Percentiles rank a stretch among this genome's conserved stretches.
These are phyloP conservation scores for Bauhinia variegata DNA, from an alignment of 306 rosid species.

Conservation along the genomic window DNA sequence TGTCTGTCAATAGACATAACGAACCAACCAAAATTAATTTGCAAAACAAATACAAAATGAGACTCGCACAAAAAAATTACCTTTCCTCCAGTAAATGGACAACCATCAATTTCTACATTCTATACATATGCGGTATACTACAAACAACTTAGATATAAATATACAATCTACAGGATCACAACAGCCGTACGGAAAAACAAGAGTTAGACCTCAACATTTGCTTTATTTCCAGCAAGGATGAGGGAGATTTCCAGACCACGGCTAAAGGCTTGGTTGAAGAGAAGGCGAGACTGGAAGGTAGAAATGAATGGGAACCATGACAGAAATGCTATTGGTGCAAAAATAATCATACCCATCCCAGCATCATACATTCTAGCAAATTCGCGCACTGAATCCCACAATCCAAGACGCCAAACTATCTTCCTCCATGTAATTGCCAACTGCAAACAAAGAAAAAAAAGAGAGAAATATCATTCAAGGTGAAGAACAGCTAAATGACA, in stretches of 20 bases:
- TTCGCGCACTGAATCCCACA: constrained; percentile 96
- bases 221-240: constrained; percentile 97
- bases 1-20: not conserved
- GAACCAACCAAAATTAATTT: constrained; percentile 11
- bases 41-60: constrained; percentile 24
- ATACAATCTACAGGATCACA: constrained; percentile 21
- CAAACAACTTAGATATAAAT: constrained; percentile 36
- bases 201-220: constrained; percentile 65
- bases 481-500: too few relatives aligned
- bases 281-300: constrained; percentile 95
- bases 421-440: constrained; percentile 85
- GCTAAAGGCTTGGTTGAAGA: constrained; percentile 96
- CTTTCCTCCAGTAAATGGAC: constrained; percentile 20
- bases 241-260: constrained; percentile 96
- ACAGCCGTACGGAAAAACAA: not conserved
- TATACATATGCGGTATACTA: not conserved
- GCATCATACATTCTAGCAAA: constrained; percentile 96
- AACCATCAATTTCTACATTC: constrained; percentile 29
- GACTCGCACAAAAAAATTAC: constrained; percentile 1
- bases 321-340: constrained; percentile 70
- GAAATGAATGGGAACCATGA: constrained; percentile 98
- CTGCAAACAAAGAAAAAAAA: constrained; percentile 46
- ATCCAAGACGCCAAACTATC: constrained; percentile 61
- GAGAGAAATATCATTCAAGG: not conserved
- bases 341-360: constrained; percentile 91